Percentiles rank a stretch among this genome's conserved stretches.
These are phyloP conservation scores for Phallus indusiatus DNA, from an alignment of 768 basidiomycete genomes.

Conservation along the genomic window DNA sequence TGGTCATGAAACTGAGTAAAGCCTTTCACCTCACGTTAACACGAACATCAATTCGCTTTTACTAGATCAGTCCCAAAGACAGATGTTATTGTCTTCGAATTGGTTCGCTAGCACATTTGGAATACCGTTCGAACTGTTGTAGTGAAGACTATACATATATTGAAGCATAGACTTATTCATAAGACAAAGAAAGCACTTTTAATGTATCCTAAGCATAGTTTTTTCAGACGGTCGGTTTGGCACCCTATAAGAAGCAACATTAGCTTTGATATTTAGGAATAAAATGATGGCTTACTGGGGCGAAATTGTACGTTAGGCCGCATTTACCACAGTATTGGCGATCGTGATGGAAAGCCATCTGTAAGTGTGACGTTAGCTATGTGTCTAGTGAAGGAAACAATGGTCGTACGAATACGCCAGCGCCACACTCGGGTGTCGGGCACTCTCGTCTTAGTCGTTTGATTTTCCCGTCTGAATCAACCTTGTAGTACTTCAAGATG, in stretches of 20 bases:
- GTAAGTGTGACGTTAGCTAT: constrained; percentile 21
- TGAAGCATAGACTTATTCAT: background rate
- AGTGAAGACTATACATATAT: background rate
- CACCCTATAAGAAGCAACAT: constrained; percentile 1
- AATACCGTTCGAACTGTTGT: too few species aligned
- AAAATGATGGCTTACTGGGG: constrained; percentile 32
- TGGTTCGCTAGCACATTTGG: too few species aligned
- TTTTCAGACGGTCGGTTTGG: constrained; percentile 11
- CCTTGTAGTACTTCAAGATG: constrained; percentile 99
- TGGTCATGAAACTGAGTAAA: too few species aligned
- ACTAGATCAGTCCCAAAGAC: too few species aligned
- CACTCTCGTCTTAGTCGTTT: constrained; percentile 98
- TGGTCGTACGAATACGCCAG: constrained; percentile 54
- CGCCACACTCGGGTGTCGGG: constrained; percentile 40
- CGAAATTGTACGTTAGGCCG: constrained; percentile 79
- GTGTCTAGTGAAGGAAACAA: background rate
- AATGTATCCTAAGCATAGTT: background rate
- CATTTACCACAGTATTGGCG: constrained; percentile 98
- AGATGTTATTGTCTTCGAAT: too few species aligned
- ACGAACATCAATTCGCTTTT: too few species aligned
- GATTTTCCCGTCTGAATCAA: constrained; percentile 99
- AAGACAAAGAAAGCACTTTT: background rate
- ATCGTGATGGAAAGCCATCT: constrained; percentile 99
- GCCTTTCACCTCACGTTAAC: too few species aligned
- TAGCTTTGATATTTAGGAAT: background rate